Conservation (phyloP, 208 protist genomes). For the Cochliopodium minus region DNA sequence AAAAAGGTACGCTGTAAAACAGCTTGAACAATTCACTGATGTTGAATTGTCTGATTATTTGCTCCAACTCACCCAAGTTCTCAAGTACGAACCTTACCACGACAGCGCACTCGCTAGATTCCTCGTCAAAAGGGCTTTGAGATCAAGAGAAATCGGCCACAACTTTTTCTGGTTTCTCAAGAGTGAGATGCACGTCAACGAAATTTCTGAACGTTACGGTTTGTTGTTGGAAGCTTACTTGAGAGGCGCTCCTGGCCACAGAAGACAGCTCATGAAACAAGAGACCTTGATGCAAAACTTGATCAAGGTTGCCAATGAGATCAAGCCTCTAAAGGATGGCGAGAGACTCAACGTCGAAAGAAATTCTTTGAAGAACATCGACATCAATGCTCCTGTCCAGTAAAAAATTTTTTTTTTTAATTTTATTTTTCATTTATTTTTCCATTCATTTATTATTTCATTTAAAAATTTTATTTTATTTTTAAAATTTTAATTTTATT, state of each 20-base stretch:
- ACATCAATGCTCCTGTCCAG: constrained; percentile 42
- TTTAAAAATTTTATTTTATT: too few species aligned
- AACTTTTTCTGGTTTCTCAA: constrained; percentile 63
- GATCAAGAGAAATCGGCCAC: constrained; percentile 50
- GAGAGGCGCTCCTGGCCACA: neutral
- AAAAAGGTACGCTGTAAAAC: constrained; percentile 46
- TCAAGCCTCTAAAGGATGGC: constrained; percentile 29
- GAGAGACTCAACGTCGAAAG: constrained; percentile 33
- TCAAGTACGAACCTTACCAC: constrained; percentile 63
- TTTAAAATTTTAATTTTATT: too few species aligned
- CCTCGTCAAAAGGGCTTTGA: constrained; percentile 42
- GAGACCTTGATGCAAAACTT: constrained; percentile 38
- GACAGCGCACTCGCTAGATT: constrained; percentile 45
- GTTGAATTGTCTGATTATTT: constrained; percentile 45
- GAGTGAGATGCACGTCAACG: constrained; percentile 46
- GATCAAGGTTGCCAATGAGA: constrained; percentile 35
- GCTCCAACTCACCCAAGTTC: constrained; percentile 54
- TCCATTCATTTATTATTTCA: too few species aligned
- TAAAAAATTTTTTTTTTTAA: too few species aligned
- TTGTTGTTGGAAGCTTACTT: constrained; percentile 44
- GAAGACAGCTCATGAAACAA: neutral
- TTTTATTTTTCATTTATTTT: too few species aligned
- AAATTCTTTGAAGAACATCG: constrained; percentile 30
- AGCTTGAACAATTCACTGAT: constrained; percentile 38
- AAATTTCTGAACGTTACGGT: constrained; percentile 49